phyloP scores from a whole-genome alignment of 495 filamentous ascomycete genomes.

The Aspergillus kassunensis region DNA sequence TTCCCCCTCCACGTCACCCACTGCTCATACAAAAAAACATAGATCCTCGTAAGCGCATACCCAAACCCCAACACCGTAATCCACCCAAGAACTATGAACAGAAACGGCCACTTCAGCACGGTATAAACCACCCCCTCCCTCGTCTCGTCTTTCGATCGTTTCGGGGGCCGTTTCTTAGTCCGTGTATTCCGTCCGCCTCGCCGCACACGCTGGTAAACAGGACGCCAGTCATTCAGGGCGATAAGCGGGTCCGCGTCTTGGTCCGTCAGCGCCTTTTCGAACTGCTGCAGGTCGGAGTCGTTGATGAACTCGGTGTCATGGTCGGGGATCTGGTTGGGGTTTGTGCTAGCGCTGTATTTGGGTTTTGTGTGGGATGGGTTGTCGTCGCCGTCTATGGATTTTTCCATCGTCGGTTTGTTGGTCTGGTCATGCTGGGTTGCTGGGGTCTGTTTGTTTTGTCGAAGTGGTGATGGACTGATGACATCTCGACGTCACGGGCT shows the following conservation, averaged over 20 bases:
- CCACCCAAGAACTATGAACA: slow-evolving; percentile 76
- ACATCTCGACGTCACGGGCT: slow-evolving; percentile 6
- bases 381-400: neutral
- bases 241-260: slow-evolving; percentile 52
- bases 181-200: slow-evolving; percentile 31
- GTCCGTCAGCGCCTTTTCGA: slow-evolving; percentile 48
- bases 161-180: slow-evolving; percentile 34
- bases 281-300: slow-evolving; percentile 46
- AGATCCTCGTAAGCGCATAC: slow-evolving; percentile 79
- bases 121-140: slow-evolving; percentile 87
- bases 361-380: slow-evolving; percentile 16
- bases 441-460: too few species aligned
- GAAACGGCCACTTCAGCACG: slow-evolving; percentile 85
- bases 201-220: slow-evolving; percentile 65
- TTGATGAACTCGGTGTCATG: slow-evolving; percentile 62
- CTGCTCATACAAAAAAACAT: slow-evolving; percentile 83
- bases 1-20: slow-evolving; percentile 59
- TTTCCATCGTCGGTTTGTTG: neutral
- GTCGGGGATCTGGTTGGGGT: slow-evolving; percentile 45
- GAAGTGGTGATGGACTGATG: neutral
- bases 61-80: slow-evolving; percentile 61
- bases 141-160: slow-evolving; percentile 80
- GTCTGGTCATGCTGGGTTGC: neutral
- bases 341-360: slow-evolving; percentile 41
- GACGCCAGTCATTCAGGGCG: slow-evolving; percentile 82